Percentiles rank a stretch among this genome's conserved stretches.
Evolutionary conservation across 441 rosid species (phyloP).

Genomic region (Codiaeum variegatum): DNA sequence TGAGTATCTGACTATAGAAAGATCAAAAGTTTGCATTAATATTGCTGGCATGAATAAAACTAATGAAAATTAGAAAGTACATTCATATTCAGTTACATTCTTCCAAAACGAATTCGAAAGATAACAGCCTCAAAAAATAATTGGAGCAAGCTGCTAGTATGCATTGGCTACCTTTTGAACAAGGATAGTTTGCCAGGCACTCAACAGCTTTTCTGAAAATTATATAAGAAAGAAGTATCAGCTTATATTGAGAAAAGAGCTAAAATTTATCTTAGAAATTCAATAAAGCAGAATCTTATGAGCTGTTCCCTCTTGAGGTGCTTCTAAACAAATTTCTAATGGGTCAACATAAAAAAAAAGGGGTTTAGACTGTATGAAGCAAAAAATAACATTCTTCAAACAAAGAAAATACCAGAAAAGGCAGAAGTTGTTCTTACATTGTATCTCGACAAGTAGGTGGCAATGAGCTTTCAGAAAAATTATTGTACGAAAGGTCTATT

Average conservation of each 20-base stretch:
- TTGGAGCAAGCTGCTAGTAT: neutral
- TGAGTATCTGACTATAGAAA: constrained; percentile 21
- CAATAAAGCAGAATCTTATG: constrained; percentile 28
- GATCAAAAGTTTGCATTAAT: neutral
- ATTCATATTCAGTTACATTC: too few species aligned
- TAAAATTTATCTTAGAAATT: too few species aligned
- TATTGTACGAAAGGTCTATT: constrained; percentile 39
- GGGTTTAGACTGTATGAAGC: neutral
- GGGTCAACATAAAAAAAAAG: constrained; percentile 10
- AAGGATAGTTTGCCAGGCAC: constrained; percentile 21
- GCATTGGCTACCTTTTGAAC: constrained; percentile 28
- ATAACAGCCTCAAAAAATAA: too few species aligned
- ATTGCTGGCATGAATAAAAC: too few species aligned
- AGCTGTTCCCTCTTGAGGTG: constrained; percentile 29
- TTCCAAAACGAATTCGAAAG: too few species aligned
- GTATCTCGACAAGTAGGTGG: constrained; percentile 27
- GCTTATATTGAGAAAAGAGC: neutral
- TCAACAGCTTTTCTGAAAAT: constrained; percentile 19
- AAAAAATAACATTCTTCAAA: neutral
- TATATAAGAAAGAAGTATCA: constrained; percentile 9
- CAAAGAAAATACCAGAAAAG: neutral
- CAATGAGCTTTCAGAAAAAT: constrained; percentile 23
- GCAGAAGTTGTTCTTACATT: constrained; percentile 24
- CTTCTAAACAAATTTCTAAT: constrained; percentile 39
- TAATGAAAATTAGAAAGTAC: too few species aligned